Evolutionary conservation across 2,329 filamentous ascomycete genomes (phyloP).

Genomic region (Aspergillus calidoustus): DNA sequence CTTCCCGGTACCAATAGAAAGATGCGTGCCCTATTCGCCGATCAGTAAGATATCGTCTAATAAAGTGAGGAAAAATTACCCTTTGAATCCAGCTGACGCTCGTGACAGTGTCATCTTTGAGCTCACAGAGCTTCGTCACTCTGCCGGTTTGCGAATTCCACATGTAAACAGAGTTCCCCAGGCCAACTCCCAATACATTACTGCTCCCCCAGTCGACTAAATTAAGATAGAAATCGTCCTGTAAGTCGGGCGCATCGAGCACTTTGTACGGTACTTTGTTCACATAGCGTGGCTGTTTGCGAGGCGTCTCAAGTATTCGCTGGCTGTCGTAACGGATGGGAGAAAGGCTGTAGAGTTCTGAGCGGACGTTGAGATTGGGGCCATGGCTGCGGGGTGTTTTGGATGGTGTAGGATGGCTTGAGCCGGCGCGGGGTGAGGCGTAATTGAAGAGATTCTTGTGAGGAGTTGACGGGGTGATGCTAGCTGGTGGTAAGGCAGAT

Average conservation of each 20-base stretch:
- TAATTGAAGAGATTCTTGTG: constrained; percentile 98
- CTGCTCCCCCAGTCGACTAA: constrained; percentile 97
- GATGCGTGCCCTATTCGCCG: constrained; percentile 72
- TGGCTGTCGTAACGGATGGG: constrained; percentile 93
- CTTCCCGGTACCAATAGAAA: constrained; percentile 93
- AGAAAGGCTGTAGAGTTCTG: constrained; percentile 93
- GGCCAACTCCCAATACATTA: constrained; percentile 88
- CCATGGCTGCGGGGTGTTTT: constrained; percentile 88
- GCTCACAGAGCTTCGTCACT: constrained; percentile 90
- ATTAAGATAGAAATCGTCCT: constrained; percentile 97
- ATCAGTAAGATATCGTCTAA: constrained; percentile 8
- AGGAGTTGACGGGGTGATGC: constrained; percentile 88
- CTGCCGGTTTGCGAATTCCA: constrained; percentile 93
- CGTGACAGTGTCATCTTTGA: constrained; percentile 91
- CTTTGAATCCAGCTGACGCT: constrained; percentile 99
- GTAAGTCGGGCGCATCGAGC: constrained; percentile 90
- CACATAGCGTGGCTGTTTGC: constrained; percentile 85
- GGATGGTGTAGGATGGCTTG: constrained; percentile 84
- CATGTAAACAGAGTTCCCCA: constrained; percentile 95
- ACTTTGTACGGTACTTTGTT: constrained; percentile 99
- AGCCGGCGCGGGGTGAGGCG: constrained; percentile 73
- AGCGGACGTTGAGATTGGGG: constrained; percentile 83
- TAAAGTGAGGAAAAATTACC: constrained; percentile 41
- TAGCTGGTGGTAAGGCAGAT: constrained; percentile 68
- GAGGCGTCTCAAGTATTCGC: constrained; percentile 86